These are phyloP conservation scores for Salix brachista DNA, from an alignment of 345 rosid species.

Conservation along the genomic window DNA sequence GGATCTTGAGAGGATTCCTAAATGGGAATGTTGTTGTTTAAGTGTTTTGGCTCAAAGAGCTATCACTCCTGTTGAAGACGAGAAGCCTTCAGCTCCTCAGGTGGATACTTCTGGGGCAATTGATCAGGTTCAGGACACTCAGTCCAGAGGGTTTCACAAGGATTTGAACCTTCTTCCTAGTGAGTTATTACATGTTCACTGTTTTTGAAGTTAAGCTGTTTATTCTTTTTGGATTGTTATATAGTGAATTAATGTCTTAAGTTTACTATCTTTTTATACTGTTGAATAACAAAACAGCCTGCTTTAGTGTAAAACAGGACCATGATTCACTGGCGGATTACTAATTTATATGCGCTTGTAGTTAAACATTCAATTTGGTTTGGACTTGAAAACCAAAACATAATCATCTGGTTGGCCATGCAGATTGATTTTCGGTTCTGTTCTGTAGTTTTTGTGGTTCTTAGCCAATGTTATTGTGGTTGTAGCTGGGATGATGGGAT, in stretches of 20 bases:
- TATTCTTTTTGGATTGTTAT: not conserved
- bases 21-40: slow-evolving; percentile 45
- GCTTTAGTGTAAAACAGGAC: not conserved
- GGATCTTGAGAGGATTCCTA: slow-evolving; percentile 18
- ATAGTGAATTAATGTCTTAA: not conserved
- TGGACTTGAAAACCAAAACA: slow-evolving; percentile 4
- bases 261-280: not conserved
- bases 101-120: slow-evolving; percentile 43
- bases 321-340: not conserved
- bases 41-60: slow-evolving; percentile 42
- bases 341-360: not conserved
- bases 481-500: not conserved
- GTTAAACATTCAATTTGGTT: not conserved
- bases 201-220: not conserved
- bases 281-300: not conserved
- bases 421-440: slow-evolving; percentile 1
- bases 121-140: slow-evolving; percentile 30
- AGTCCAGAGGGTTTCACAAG: slow-evolving; percentile 46
- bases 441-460: not conserved
- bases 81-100: slow-evolving; percentile 39
- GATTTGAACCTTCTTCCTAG: slow-evolving; percentile 85
- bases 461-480: slow-evolving; percentile 2
- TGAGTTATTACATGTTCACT: slow-evolving; percentile 35
- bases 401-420: slow-evolving; percentile 15
- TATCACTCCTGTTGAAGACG: slow-evolving; percentile 58